Evolutionary conservation across 2,329 filamentous ascomycete genomes (phyloP), one percentile per base, ranked within the genome.

Genomic region (Harringtonia aguacate): DNA sequence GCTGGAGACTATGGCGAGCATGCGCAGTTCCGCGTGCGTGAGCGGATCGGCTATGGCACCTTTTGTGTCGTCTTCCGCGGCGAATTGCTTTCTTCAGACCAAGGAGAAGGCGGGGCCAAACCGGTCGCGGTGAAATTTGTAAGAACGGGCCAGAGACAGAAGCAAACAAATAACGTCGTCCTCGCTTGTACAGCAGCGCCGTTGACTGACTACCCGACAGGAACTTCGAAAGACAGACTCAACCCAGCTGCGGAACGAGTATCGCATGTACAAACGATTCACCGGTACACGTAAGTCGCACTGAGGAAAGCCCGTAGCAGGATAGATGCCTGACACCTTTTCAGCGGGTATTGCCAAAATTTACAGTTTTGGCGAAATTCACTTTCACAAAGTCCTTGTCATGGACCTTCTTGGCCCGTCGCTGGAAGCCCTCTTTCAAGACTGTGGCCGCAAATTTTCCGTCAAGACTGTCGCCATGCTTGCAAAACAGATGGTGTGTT

Each of bases 341-440:
- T 6, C 22, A 52, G 50, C 35, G n/a, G 50, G 50, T 4, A 38
- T 50, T 20, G 43, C 46, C 20, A 48, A 41, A n/a, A 46, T 50
- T 20, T 50, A 52, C 18, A 18, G 36, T 8, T 50, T 51, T 38
- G 50, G 49, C 17, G 50, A 52, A 17, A 36, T 52, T 22, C 36
- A 50, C 44, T 46, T 50, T 12, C 50, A 51, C 41, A 52, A 51
- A 24, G 50, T 50, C 4, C 41, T 52, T 3, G 46, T 51, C 15
- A 52, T 52, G 50, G 50, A 52, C 27, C 42, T 52, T 4, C 45
- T 51, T 1, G 50, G 50, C 2, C 50, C 50, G 2, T 51, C 49
- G 1, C 27, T 52, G 13, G 50, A 52, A 20, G 29, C 17, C 4
- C 18, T 47, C 10, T 45, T 51, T 17, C 47, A 51, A 8, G 14